Evolutionary conservation across 345 rosid species (phyloP).

Genomic region (Melaleuca quinquenervia): DNA sequence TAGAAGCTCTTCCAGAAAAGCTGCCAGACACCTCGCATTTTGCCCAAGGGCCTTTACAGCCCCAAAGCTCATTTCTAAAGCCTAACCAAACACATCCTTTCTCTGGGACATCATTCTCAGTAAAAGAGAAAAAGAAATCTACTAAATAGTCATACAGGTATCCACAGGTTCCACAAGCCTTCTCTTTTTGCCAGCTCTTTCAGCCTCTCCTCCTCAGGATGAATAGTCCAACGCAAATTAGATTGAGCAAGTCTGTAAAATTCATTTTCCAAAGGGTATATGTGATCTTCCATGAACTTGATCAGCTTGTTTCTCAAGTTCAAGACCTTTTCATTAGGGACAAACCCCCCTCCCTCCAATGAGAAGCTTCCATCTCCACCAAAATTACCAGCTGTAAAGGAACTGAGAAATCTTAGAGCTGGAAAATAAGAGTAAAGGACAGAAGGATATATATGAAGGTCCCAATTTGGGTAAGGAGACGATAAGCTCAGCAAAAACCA

Average conservation of each 20-base stretch:
- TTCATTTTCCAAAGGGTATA: slow-evolving; percentile 77
- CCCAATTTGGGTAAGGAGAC: background rate
- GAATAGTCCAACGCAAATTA: slow-evolving; percentile 67
- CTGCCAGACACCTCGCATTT: background rate
- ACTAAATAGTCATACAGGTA: slow-evolving; percentile 52
- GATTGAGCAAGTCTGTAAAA: slow-evolving; percentile 74
- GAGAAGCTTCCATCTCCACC: slow-evolving; percentile 24
- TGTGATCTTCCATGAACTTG: slow-evolving; percentile 83
- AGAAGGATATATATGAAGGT: background rate
- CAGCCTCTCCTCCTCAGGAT: slow-evolving; percentile 86
- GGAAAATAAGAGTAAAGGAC: background rate
- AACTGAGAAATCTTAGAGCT: background rate
- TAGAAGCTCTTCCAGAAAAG: background rate
- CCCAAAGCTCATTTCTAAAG: background rate
- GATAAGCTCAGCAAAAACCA: background rate
- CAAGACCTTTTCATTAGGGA: slow-evolving; percentile 55
- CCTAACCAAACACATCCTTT: background rate
- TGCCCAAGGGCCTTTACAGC: background rate
- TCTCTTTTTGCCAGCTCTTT: slow-evolving; percentile 84
- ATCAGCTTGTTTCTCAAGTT: slow-evolving; percentile 55
- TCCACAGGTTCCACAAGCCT: slow-evolving; percentile 87
- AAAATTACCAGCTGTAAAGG: background rate
- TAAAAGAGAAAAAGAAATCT: background rate
- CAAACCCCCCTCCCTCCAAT: slow-evolving; percentile 51
- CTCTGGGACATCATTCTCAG: background rate